phyloP scores from a whole-genome alignment of 306 rosid species.

The Acacia crassicarpa region DNA sequence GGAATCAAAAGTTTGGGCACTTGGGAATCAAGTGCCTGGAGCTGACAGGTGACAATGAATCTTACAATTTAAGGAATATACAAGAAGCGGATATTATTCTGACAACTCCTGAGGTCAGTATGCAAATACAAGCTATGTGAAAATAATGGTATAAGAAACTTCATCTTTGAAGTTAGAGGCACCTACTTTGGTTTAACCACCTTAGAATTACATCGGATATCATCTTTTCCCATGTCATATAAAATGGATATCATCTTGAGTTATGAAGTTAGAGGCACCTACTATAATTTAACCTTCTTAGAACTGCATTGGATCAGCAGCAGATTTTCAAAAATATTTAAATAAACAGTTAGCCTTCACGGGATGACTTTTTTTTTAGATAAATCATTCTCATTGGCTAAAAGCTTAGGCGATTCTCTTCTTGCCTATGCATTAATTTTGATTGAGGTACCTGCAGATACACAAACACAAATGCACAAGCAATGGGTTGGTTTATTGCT shows the following conservation, averaged over 20 bases:
- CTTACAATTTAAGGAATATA: conserved; percentile 66
- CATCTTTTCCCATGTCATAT: conserved; percentile 1
- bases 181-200: not conserved
- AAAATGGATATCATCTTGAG: conserved; percentile 18
- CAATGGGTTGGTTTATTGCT: conserved; percentile 32
- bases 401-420: not conserved
- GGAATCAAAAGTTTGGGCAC: conserved; percentile 81
- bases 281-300: not conserved
- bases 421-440: conserved; percentile 9
- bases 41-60: conserved; percentile 89
- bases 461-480: conserved; percentile 8
- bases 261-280: conserved; percentile 14
- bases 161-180: conserved; percentile 8
- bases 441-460: conserved; percentile 2
- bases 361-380: not conserved
- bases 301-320: not conserved
- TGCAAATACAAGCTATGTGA: conserved; percentile 20
- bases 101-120: conserved; percentile 94
- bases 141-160: conserved; percentile 5
- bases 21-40: conserved; percentile 84
- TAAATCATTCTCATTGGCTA: conserved; percentile 9
- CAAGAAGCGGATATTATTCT: conserved; percentile 89
- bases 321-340: not conserved
- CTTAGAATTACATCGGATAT: not conserved
- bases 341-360: not conserved